Conservation (phyloP, 768 basidiomycete species). For the Kwoniella sp. region DNA sequence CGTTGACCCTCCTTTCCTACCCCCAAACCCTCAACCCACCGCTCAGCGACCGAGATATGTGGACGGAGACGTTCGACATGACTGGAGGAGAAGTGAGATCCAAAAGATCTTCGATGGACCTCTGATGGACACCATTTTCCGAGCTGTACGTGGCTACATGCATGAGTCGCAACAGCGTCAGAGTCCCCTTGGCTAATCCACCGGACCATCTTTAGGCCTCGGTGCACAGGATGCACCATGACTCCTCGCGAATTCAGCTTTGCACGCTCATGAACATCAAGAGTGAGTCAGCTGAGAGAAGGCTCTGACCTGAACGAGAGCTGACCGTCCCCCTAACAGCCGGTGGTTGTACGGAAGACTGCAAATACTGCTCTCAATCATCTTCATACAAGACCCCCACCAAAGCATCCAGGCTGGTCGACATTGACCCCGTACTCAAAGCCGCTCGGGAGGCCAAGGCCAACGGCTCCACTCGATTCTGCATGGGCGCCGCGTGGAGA, state of each 20-base stretch:
- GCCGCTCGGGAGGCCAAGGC: slow-evolving; percentile 92
- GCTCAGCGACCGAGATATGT: slow-evolving; percentile 18
- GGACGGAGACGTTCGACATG: slow-evolving; percentile 60
- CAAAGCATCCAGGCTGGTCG: slow-evolving; percentile 80
- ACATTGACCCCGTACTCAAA: slow-evolving; percentile 87
- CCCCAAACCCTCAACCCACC: slow-evolving; percentile 18
- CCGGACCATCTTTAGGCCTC: slow-evolving; percentile 56
- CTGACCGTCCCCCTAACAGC: slow-evolving; percentile 60
- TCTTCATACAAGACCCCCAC: slow-evolving; percentile 88
- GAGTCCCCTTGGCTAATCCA: slow-evolving; percentile 14
- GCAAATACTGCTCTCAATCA: slow-evolving; percentile 97
- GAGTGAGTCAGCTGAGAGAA: slow-evolving; percentile 62
- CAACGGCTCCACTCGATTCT: slow-evolving; percentile 96
- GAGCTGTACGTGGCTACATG: slow-evolving; percentile 61
- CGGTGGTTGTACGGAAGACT: slow-evolving; percentile 94
- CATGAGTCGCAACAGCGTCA: background rate
- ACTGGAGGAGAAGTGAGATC: slow-evolving; percentile 80
- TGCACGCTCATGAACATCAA: slow-evolving; percentile 99
- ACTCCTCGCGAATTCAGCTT: slow-evolving; percentile 87
- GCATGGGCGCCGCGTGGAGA: slow-evolving; percentile 99
- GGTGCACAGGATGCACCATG: slow-evolving; percentile 82
- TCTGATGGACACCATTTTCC: slow-evolving; percentile 83
- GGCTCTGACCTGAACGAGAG: background rate
- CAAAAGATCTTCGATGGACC: slow-evolving; percentile 82
- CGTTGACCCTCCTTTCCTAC: slow-evolving; percentile 35